Conservation (phyloP, 2,329 filamentous ascomycete species). For the Ophiostoma australiae region DNA sequence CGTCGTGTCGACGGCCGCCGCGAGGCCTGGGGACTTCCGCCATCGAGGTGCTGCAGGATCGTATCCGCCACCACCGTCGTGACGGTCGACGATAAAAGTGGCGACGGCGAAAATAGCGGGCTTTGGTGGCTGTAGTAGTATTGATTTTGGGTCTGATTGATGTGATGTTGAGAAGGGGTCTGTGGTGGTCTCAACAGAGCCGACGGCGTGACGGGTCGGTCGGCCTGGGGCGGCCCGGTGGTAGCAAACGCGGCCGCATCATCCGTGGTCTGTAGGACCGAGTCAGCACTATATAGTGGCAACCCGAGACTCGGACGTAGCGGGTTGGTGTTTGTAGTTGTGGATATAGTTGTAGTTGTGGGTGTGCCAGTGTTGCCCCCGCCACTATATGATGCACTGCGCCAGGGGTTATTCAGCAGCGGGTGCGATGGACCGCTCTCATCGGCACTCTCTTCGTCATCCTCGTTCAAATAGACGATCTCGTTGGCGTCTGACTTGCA, state of each 20-base stretch:
- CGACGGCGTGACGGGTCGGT: conserved; percentile 30
- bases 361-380: background rate
- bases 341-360: conserved; percentile 25
- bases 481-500: background rate
- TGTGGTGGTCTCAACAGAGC: conserved; percentile 27
- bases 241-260: conserved; percentile 11
- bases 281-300: conserved; percentile 32
- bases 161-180: conserved; percentile 2
- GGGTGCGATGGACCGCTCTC: conserved; percentile 32
- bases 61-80: conserved; percentile 55
- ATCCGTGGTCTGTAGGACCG: conserved; percentile 25
- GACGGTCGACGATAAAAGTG: conserved; percentile 52
- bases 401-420: conserved; percentile 44
- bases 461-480: background rate
- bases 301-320: conserved; percentile 21
- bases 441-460: conserved; percentile 15
- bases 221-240: conserved; percentile 25
- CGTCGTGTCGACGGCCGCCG: conserved; percentile 45
- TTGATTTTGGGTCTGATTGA: background rate
- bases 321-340: background rate
- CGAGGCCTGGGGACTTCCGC: conserved; percentile 33
- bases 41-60: conserved; percentile 42
- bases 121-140: conserved; percentile 35
- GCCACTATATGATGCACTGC: conserved; percentile 22
- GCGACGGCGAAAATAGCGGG: conserved; percentile 55